Evolutionary conservation across 805 yeast genomes (phyloP), one percentile per base, ranked within the genome.

Genomic region (Ogataea ganodermae): DNA sequence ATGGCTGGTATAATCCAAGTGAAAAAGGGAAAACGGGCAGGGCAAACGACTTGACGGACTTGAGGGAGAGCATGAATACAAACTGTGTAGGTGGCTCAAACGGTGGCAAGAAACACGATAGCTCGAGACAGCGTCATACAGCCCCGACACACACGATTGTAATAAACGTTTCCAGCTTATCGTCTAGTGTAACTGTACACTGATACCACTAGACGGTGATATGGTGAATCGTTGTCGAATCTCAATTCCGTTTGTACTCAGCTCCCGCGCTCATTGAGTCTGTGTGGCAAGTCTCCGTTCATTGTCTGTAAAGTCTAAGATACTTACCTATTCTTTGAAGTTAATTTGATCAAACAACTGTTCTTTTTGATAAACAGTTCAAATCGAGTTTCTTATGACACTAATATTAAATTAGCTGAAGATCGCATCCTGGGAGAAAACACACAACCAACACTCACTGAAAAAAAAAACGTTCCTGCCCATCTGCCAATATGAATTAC

Each of bases 401-500:
- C 6, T 22, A 13, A 27, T 17, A n/a, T 13, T 22, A 8, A 37
- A 37, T 24, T 18, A 37, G 24, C n/a, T 37, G 21, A 37, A 28
- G 23, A 33, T n/a, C 23, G 8, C 31, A 23, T 17, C n/a, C 32
- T 17, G 16, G 8, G n/a, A 23, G 32, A 20, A 26, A 18, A 27
- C 46, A 14, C 33, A 24, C 28, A 36, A 36, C 22, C 36, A 13
- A 30, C 44, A 17, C 22, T 13, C 22, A 13, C 7, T 14, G 17
- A 44, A 35, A 22, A 46, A 50, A 46, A 50, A 16, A 33, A 22
- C 22, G 38, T 37, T 27, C 28, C 20, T 39, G 42, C 24, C 24
- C 23, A 27, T 44, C 54, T 50, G 54, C 49, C 54, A 50, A n/a
- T 28, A 12, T 5, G 7, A 24, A 22, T 16, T 28, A 22, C 49